Evolutionary conservation across 257 asterid species (phyloP).

Genomic region (Fraxinus pennsylvanica): DNA sequence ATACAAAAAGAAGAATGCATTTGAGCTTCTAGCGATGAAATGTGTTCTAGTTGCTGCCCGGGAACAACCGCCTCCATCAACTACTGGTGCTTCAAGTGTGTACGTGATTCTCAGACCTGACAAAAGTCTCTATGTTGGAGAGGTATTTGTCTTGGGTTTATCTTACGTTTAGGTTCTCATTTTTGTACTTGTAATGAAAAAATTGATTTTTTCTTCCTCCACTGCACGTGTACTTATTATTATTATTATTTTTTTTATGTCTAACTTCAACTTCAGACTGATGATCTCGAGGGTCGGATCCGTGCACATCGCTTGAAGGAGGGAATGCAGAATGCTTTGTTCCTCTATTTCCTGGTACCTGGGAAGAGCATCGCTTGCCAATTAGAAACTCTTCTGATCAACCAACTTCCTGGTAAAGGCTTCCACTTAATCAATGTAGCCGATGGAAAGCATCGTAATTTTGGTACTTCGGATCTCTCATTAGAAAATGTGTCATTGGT

Average conservation of each 20-base stretch:
- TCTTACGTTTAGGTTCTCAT: not conserved
- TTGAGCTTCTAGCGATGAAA: conserved; percentile 36
- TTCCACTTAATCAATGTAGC: conserved; percentile 68
- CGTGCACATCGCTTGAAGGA: conserved; percentile 74
- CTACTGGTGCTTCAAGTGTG: conserved; percentile 81
- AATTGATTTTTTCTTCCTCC: not conserved
- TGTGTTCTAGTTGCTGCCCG: conserved; percentile 64
- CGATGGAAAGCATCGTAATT: conserved; percentile 87
- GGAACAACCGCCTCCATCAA: conserved; percentile 97
- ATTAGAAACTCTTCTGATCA: conserved; percentile 86
- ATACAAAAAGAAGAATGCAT: conserved; percentile 33
- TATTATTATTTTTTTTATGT: too few species aligned
- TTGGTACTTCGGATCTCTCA: conserved; percentile 58
- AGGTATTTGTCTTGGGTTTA: conserved; percentile 52
- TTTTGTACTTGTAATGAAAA: too few species aligned
- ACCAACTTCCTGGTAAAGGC: conserved; percentile 74
- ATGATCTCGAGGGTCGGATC: conserved; percentile 86
- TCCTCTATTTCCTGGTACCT: conserved; percentile 70
- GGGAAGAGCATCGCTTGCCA: conserved; percentile 95
- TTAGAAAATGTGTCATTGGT: conserved; percentile 45
- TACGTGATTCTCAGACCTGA: conserved; percentile 81
- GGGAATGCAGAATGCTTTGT: conserved; percentile 66
- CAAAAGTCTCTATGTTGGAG: conserved; percentile 70
- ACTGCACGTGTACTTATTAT: too few species aligned
- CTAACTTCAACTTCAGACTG: conserved; percentile 48